phyloP scores from a whole-genome alignment of 2,329 filamentous ascomycete species.

The Fusarium denticulatum region DNA sequence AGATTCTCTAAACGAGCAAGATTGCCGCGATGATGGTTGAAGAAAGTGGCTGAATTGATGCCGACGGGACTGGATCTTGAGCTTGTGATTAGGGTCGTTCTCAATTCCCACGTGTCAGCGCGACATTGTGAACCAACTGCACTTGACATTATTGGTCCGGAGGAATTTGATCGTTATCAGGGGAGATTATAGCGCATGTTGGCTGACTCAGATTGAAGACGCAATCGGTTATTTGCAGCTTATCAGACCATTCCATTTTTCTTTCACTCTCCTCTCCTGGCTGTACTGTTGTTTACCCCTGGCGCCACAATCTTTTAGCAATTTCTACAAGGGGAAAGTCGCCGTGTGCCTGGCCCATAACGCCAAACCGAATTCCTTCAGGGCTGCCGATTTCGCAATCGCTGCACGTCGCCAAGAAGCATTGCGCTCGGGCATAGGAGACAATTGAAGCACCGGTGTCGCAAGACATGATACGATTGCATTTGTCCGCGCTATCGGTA shows the following conservation, averaged over 20 bases:
- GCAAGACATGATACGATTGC: constrained; percentile 9
- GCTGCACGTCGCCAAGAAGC: background rate
- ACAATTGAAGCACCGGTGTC: background rate
- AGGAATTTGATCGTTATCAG: background rate
- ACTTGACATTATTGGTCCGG: background rate
- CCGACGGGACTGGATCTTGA: constrained; percentile 33
- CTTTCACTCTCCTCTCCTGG: background rate
- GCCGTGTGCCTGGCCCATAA: background rate
- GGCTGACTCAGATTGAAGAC: constrained; percentile 3
- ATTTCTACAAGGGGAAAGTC: constrained; percentile 28
- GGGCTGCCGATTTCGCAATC: background rate
- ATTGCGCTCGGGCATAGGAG: background rate
- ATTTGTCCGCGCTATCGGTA: constrained; percentile 16
- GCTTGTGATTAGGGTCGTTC: constrained; percentile 28
- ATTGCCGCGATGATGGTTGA: background rate
- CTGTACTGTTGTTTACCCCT: too few species aligned
- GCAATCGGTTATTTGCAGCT: background rate
- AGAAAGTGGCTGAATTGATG: background rate
- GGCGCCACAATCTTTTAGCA: constrained; percentile 13
- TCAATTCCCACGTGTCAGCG: constrained; percentile 25
- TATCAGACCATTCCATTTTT: background rate
- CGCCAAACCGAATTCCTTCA: background rate
- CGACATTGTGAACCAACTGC: background rate
- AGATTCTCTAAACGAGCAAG: background rate
- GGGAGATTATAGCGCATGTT: background rate